Conservation (phyloP, 768 basidiomycete genomes). For the Amanita jacksonii region DNA sequence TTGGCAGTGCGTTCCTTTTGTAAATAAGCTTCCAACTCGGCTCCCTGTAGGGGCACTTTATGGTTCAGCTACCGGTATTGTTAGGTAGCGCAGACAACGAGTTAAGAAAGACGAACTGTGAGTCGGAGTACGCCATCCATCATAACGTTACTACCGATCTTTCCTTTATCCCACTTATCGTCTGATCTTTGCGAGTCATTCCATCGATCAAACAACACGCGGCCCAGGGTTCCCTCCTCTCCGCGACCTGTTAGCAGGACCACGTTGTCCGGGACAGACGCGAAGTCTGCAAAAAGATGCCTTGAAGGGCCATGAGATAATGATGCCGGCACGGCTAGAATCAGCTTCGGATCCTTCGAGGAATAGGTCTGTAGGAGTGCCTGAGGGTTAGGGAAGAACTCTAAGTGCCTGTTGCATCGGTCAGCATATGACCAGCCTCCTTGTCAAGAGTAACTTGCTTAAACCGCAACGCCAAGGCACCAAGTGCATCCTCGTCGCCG, state of each 20-base stretch:
- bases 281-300: constrained; percentile 78
- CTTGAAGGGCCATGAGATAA: constrained; percentile 91
- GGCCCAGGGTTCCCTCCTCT: constrained; percentile 73
- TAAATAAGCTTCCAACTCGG: constrained; percentile 75
- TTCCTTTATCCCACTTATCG: constrained; percentile 84
- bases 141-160: constrained; percentile 79
- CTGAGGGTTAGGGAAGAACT: constrained; percentile 81
- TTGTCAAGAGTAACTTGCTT: constrained; percentile 51
- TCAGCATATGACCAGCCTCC: too few species aligned
- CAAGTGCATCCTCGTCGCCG: constrained; percentile 73
- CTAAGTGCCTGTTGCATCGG: constrained; percentile 58
- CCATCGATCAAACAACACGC: constrained; percentile 80
- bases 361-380: constrained; percentile 75
- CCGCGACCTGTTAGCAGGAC: constrained; percentile 75
- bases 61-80: constrained; percentile 55
- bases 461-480: constrained; percentile 83
- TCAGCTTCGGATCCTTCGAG: constrained; percentile 83
- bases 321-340: constrained; percentile 87
- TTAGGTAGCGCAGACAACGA: neutral
- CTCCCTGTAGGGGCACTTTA: constrained; percentile 84
- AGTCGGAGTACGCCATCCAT: constrained; percentile 64
- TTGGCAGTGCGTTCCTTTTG: constrained; percentile 65
- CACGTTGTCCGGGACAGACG: constrained; percentile 73
- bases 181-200: constrained; percentile 70
- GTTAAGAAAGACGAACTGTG: constrained; percentile 35